Conservation (phyloP, 2,329 filamentous ascomycete species). For the Cadophora luteo-olivacea region DNA sequence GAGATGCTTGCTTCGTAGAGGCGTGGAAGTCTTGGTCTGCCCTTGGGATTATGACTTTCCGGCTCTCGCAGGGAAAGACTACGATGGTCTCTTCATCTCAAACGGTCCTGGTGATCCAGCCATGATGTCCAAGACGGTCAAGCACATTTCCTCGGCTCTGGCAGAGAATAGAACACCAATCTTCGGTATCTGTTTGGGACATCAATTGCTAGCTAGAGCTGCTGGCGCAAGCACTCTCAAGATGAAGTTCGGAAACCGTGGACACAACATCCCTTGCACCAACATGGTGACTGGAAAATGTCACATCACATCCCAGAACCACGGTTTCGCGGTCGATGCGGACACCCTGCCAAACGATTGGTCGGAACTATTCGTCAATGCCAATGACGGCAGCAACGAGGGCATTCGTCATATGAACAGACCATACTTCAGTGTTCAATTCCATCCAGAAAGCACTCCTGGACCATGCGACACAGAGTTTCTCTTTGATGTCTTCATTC, state of each 20-base stretch:
- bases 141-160: constrained; percentile 79
- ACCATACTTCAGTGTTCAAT: constrained; percentile 99
- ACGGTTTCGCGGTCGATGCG: constrained; percentile 92
- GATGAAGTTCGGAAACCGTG: constrained; percentile 99
- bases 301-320: constrained; percentile 99
- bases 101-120: constrained; percentile 97
- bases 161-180: constrained; percentile 83
- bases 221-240: constrained; percentile 86
- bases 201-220: constrained; percentile 89
- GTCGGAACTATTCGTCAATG: constrained; percentile 96
- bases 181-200: constrained; percentile 95
- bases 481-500: constrained; percentile 95
- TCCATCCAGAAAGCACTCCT: constrained; percentile 96
- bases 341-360: constrained; percentile 77
- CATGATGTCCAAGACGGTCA: constrained; percentile 79
- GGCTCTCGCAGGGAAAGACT: constrained; percentile 76
- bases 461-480: constrained; percentile 96
- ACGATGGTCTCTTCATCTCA: constrained; percentile 96
- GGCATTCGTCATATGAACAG: constrained; percentile 87
- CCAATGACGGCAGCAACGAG: constrained; percentile 98
- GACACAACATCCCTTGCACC: constrained; percentile 97
- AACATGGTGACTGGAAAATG: constrained; percentile 95
- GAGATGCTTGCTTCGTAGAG: constrained; percentile 87
- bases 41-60: constrained; percentile 97
- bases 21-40: constrained; percentile 91